These are phyloP conservation scores for Seminavis robusta DNA, from an alignment of 108 stramenopile genomes.

Conservation along the genomic window DNA sequence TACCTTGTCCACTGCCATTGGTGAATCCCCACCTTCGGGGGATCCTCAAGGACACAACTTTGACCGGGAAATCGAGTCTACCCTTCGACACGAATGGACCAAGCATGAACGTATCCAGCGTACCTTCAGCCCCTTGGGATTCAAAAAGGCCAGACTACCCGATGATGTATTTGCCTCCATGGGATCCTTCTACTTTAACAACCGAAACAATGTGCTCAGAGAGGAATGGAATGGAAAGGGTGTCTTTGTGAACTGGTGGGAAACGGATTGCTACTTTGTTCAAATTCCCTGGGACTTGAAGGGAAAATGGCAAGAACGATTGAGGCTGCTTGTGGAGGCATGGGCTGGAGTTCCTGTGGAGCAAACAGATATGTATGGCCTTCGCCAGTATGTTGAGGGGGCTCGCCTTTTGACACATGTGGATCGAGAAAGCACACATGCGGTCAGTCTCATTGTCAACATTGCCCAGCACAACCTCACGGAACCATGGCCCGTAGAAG, in stretches of 20 bases:
- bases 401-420: slow-evolving; percentile 86
- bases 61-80: slow-evolving; percentile 33
- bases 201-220: slow-evolving; percentile 43
- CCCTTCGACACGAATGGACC: slow-evolving; percentile 45
- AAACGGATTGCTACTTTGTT: slow-evolving; percentile 65
- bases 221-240: slow-evolving; percentile 83
- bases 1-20: slow-evolving; percentile 36
- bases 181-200: slow-evolving; percentile 83
- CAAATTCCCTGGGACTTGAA: slow-evolving; percentile 74
- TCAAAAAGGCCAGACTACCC: slow-evolving; percentile 59
- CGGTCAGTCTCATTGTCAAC: slow-evolving; percentile 87
- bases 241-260: slow-evolving; percentile 91
- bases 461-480: slow-evolving; percentile 80
- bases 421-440: slow-evolving; percentile 85
- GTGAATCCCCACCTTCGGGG: slow-evolving; percentile 33
- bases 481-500: slow-evolving; percentile 80
- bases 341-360: slow-evolving; percentile 86
- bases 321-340: slow-evolving; percentile 64
- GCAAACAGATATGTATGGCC: slow-evolving; percentile 89
- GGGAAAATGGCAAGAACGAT: slow-evolving; percentile 55
- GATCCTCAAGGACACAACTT: slow-evolving; percentile 33
- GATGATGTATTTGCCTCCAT: slow-evolving; percentile 73
- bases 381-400: slow-evolving; percentile 84
- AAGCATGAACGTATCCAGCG: slow-evolving; percentile 46
- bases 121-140: slow-evolving; percentile 65